A percentile compares a stretch with the other conserved stretches of the same genome.
These are phyloP conservation scores for Dendrothele bispora DNA, from an alignment of 768 basidiomycete species.

Conservation along the genomic window DNA sequence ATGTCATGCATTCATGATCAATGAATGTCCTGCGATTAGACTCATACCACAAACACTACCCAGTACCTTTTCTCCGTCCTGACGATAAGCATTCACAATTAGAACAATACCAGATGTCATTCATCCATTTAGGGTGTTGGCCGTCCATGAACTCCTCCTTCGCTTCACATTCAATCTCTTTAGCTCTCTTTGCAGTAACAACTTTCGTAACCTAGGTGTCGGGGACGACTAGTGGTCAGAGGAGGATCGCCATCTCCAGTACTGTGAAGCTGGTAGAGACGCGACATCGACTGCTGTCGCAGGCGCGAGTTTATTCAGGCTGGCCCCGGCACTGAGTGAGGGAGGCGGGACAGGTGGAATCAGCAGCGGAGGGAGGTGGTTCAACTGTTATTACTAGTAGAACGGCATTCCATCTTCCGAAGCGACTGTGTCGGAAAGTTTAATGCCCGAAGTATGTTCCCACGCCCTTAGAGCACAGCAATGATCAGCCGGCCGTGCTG, in stretches of 20 bases:
- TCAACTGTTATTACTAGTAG: slow-evolving; percentile 31
- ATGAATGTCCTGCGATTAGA: too few relatives aligned
- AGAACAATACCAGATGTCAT: slow-evolving; percentile 93
- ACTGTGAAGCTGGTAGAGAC: slow-evolving; percentile 54
- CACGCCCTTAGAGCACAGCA: too few relatives aligned
- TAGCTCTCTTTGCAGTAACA: slow-evolving; percentile 59
- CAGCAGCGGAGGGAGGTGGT: slow-evolving; percentile 40
- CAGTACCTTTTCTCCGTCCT: slow-evolving; percentile 85
- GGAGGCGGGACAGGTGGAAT: slow-evolving; percentile 58
- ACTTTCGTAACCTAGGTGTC: slow-evolving; percentile 46
- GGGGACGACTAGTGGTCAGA: slow-evolving; percentile 28
- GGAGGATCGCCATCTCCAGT: slow-evolving; percentile 69
- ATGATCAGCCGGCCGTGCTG: too few relatives aligned
- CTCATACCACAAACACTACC: slow-evolving; percentile 89
- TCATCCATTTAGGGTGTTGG: slow-evolving; percentile 77
- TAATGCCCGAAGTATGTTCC: too few relatives aligned
- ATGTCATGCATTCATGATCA: too few relatives aligned
- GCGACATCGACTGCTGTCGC: slow-evolving; percentile 70
- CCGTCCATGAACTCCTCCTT: slow-evolving; percentile 85
- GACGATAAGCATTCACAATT: slow-evolving; percentile 93
- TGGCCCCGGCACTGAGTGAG: slow-evolving; percentile 62
- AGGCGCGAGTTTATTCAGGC: slow-evolving; percentile 55
- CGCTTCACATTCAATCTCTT: slow-evolving; percentile 78
- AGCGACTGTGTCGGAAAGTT: slow-evolving; percentile 91
- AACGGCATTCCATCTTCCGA: slow-evolving; percentile 80